Conservation (phyloP, 768 basidiomycete genomes). For the Lyophyllum semitale region DNA sequence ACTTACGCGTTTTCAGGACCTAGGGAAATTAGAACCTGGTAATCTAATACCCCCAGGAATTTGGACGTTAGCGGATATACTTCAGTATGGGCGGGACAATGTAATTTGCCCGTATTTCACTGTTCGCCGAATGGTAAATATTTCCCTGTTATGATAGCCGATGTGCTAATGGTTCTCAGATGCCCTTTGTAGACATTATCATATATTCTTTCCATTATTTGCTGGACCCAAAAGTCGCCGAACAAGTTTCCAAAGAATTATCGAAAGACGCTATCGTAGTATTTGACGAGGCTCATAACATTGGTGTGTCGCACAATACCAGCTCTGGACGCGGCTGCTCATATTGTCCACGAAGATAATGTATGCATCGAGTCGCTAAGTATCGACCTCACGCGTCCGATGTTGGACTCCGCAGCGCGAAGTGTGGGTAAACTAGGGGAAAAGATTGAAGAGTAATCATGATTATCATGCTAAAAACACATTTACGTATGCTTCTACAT, state of each 20-base stretch:
- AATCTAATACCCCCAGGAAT: constrained; percentile 83
- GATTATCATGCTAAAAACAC: neutral
- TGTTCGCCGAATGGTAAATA: constrained; percentile 86
- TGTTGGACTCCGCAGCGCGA: constrained; percentile 92
- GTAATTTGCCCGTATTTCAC: constrained; percentile 94
- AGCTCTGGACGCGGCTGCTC: constrained; percentile 26
- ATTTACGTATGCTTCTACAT: constrained; percentile 1
- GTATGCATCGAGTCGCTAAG: constrained; percentile 98
- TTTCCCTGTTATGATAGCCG: neutral
- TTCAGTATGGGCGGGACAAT: constrained; percentile 84
- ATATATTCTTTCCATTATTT: constrained; percentile 99
- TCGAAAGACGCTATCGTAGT: constrained; percentile 98
- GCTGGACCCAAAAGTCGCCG: constrained; percentile 97
- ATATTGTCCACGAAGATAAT: constrained; percentile 63
- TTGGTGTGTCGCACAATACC: constrained; percentile 53
- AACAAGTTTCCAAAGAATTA: constrained; percentile 97
- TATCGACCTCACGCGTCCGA: constrained; percentile 95
- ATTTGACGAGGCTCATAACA: constrained; percentile 99
- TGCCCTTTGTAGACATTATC: constrained; percentile 93
- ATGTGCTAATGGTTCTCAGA: constrained; percentile 45
- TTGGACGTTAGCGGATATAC: constrained; percentile 92
- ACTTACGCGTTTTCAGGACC: constrained; percentile 52
- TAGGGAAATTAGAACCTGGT: constrained; percentile 81
- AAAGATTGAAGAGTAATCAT: constrained; percentile 88
- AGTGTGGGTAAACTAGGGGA: constrained; percentile 86